Base-by-base conservation (phyloP, 768 basidiomycete species). In the Suillus cothurnatus region DNA sequence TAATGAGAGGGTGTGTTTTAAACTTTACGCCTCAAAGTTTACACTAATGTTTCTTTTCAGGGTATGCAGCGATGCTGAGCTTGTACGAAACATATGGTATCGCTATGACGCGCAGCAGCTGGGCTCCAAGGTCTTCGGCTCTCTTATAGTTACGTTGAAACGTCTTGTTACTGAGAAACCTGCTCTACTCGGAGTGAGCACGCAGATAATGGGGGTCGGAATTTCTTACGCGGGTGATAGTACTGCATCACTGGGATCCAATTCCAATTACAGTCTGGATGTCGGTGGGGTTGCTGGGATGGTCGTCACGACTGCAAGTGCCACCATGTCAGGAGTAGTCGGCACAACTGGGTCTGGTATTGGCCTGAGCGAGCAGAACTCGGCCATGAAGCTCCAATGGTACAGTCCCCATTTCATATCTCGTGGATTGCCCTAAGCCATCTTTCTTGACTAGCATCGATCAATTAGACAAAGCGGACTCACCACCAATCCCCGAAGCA, bases 401-500 rank as follows among this genome's bases (percentile, higher is more conserved):
- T 95, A 66, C 50, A 87, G 79, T 4, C 23, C 17, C 53, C 19
- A 38, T 21, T 36, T 14, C 3, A 3, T 34, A 38, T 39, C 26
- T n/a, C 50, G 32, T 8, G 7, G 8, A 34, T 38, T 23, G 15
- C 56, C 15, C 7, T 39, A 9, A 64, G 39, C n/a, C 26, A 41
- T 26, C 41, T 59, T 21, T 11, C 26, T 41, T 8, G 2, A 19
- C 6, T 70, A 97, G 96, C 74, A 98, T 99, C 70, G 97, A 99
- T 74, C 97, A 99, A 75, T 86, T 98, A 15, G 97, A 99, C 80
- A 99, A 99, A 76, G 92, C 94, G 0, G 97, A 99, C 70, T 88
- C 95, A 0, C 97, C 97, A 0, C 83, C 88, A 0, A 95, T 98
- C 62, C 97, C 97, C 0, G 97, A 99, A 65, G 84, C 92, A 4